phyloP scores from a whole-genome alignment of 2,329 filamentous ascomycete species.

The Cladosporium sphaerospermum region DNA sequence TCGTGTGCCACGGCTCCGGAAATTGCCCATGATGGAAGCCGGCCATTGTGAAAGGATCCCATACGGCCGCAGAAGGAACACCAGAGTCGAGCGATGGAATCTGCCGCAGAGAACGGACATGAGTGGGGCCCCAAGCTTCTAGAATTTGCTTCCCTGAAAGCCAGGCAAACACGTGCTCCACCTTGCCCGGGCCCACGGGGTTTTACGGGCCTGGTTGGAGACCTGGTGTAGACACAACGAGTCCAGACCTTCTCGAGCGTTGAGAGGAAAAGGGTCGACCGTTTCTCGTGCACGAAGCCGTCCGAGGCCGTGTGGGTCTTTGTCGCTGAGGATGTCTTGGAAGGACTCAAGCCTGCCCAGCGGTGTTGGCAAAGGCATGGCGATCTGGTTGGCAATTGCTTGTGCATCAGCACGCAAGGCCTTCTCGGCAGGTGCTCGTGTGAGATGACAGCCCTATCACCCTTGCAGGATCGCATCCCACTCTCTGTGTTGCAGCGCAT shows the following conservation, averaged over 20 bases:
- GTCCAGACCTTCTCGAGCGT: neutral
- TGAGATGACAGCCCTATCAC: neutral
- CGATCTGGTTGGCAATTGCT: neutral
- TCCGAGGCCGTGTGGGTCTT: neutral
- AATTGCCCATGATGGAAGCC: too few species aligned
- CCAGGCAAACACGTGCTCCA: neutral
- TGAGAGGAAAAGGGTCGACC: neutral
- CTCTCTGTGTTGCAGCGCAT: neutral
- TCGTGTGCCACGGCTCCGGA: too few species aligned
- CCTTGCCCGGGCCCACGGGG: neutral
- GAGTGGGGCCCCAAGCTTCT: neutral
- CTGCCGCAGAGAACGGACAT: too few species aligned
- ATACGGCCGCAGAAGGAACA: too few species aligned
- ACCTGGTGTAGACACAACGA: neutral
- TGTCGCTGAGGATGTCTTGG: constrained; percentile 3
- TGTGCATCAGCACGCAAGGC: neutral
- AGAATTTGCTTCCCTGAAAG: neutral
- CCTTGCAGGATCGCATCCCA: neutral
- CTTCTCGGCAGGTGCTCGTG: neutral
- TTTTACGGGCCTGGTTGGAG: neutral
- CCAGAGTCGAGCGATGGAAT: too few species aligned
- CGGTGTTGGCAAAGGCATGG: constrained; percentile 5
- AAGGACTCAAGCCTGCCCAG: constrained; percentile 3
- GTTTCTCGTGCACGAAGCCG: neutral
- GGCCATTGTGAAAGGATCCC: too few species aligned